Conservation (phyloP, 2,329 filamentous ascomycete species). For the Fusarium nanum region DNA sequence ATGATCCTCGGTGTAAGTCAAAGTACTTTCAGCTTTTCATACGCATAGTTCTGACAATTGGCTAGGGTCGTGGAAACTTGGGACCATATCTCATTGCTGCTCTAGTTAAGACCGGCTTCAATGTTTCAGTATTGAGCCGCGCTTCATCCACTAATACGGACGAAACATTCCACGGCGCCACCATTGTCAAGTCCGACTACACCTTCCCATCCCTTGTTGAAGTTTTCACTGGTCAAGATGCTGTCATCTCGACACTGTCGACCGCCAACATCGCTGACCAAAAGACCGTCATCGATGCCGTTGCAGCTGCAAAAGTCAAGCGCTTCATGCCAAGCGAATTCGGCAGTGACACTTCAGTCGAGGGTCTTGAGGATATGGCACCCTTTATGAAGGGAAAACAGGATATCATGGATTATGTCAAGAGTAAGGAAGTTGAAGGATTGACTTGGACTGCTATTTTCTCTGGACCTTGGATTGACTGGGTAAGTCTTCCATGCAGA, state of each 20-base stretch:
- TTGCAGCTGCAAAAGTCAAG: slow-evolving; percentile 4
- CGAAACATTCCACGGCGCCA: background rate
- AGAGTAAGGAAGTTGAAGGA: background rate
- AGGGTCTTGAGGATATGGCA: background rate
- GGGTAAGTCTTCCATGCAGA: background rate
- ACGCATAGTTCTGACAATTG: too few species aligned
- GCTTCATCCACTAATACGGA: rapidly evolving
- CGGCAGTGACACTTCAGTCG: background rate
- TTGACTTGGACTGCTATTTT: slow-evolving; percentile 8
- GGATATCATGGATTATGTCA: slow-evolving; percentile 5
- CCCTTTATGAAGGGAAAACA: slow-evolving; percentile 13
- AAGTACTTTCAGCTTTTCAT: too few species aligned
- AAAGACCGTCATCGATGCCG: slow-evolving; percentile 6
- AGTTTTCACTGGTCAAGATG: background rate
- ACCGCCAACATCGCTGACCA: slow-evolving; percentile 15
- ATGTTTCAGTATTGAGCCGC: rapidly evolving
- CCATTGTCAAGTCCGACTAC: background rate
- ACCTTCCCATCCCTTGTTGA: background rate
- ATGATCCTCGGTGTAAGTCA: slow-evolving; percentile 8
- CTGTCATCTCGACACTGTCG: slow-evolving; percentile 4
- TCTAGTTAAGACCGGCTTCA: background rate
- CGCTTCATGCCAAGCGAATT: slow-evolving; percentile 23
- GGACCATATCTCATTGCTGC: background rate
- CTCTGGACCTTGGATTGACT: slow-evolving; percentile 15
- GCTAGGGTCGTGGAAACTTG: slow-evolving; percentile 6